A percentile compares a stretch with the other conserved stretches of the same genome.
phyloP scores from a whole-genome alignment of 257 asterid genomes.

The Nicotiana knightiana region DNA sequence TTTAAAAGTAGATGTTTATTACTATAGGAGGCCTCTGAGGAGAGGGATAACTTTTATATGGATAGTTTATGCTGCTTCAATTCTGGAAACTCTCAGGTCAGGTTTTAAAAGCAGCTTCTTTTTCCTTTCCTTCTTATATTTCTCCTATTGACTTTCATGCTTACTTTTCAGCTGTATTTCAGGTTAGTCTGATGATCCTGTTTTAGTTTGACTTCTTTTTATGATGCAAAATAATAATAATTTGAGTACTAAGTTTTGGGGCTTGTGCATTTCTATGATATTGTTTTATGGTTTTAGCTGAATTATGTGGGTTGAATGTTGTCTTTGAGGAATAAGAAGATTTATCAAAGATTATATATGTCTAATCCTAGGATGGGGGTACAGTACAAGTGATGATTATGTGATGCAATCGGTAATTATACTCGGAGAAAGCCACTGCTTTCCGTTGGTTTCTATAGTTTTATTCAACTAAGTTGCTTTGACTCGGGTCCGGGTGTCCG shows the following conservation, averaged over 20 bases:
- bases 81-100: conserved; percentile 41
- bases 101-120: conserved; percentile 6
- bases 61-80: conserved; percentile 67
- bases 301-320: not conserved
- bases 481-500: too few relatives aligned
- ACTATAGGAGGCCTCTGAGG: conserved; percentile 33
- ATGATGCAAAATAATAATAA: not conserved
- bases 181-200: not conserved
- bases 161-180: not conserved
- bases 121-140: not conserved
- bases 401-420: not conserved
- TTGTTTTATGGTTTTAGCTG: not conserved
- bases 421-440: not conserved
- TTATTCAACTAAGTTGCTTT: too few relatives aligned
- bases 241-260: not conserved
- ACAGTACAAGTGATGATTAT: not conserved
- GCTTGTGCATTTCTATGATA: not conserved
- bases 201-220: not conserved
- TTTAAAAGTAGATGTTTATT: conserved; percentile 44
- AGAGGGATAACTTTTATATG: conserved; percentile 35
- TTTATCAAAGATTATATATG: not conserved
- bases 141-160: not conserved
- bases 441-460: not conserved
- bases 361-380: not conserved
- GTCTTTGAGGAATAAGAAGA: not conserved